These are phyloP conservation scores for Teunomyces gatunensis DNA, from an alignment of 805 yeast genomes.

Conservation along the genomic window DNA sequence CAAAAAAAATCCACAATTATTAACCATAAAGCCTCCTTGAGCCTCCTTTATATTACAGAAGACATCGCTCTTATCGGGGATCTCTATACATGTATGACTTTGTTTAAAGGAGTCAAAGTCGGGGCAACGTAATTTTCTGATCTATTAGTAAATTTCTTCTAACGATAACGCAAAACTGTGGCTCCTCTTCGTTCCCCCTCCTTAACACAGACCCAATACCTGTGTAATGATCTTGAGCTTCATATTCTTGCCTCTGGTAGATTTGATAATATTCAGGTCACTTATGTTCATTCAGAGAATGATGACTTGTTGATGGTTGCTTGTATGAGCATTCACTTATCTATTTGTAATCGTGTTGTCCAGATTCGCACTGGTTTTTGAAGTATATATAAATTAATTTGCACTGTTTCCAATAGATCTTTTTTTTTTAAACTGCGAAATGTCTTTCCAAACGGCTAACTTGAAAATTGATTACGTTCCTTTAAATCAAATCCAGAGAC, in stretches of 20 bases:
- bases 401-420: not conserved
- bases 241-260: too few species aligned
- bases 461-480: constrained; percentile 61
- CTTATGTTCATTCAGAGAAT: not conserved
- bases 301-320: not conserved
- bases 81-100: too few species aligned
- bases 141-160: not conserved
- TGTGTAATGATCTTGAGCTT: not conserved
- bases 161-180: not conserved
- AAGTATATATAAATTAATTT: not conserved
- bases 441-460: constrained; percentile 70
- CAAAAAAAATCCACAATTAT: not conserved
- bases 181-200: not conserved
- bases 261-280: not conserved
- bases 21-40: not conserved
- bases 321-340: not conserved
- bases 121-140: too few species aligned
- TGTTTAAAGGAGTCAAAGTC: too few species aligned
- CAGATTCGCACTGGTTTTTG: not conserved
- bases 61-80: too few species aligned
- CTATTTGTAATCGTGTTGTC: constrained; percentile 1
- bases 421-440: constrained; percentile 16
- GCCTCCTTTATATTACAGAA: too few species aligned
- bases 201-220: not conserved
- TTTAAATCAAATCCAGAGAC: constrained; percentile 64